These are phyloP conservation scores for Diaporthe batatas DNA, from an alignment of 2,329 filamentous ascomycete species.

Conservation along the genomic window DNA sequence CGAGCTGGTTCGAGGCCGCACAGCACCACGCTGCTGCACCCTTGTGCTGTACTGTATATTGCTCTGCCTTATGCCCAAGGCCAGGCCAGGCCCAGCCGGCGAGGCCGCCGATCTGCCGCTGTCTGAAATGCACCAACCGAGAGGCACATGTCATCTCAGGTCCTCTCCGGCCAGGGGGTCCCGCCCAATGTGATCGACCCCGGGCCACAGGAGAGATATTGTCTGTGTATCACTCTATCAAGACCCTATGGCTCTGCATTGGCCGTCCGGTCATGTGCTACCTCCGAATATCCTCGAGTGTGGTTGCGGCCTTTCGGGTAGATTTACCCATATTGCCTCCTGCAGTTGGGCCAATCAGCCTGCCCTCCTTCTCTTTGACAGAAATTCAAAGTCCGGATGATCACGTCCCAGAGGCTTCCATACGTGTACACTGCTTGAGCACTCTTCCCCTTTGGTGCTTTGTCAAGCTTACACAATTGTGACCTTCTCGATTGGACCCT, in stretches of 20 bases:
- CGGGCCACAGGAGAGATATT: not conserved
- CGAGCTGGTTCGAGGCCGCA: constrained; percentile 8
- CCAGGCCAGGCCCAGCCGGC: constrained; percentile 6
- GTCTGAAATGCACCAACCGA: constrained; percentile 6
- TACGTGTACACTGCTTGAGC: not conserved
- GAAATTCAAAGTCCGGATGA: constrained; percentile 8
- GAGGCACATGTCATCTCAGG: not conserved
- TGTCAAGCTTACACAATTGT: constrained; percentile 35
- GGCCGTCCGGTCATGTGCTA: constrained; percentile 29
- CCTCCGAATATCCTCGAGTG: not conserved
- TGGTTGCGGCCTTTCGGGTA: constrained; percentile 18
- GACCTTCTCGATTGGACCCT: constrained; percentile 31
- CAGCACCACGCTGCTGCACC: constrained; percentile 11
- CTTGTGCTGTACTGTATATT: constrained; percentile 12
- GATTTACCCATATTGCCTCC: constrained; percentile 19
- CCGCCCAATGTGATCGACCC: constrained; percentile 1
- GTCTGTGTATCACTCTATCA: not conserved
- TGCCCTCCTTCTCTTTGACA: constrained; percentile 13
- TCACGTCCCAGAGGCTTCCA: constrained; percentile 17
- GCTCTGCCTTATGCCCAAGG: constrained; percentile 1
- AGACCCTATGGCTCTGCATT: constrained; percentile 7
- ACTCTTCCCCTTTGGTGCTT: constrained; percentile 27
- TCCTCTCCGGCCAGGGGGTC: not conserved
- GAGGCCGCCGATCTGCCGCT: constrained; percentile 18
- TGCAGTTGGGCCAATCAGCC: not conserved